These are phyloP conservation scores for Tricholoma saponaceum DNA, from an alignment of 768 basidiomycete species.

Conservation along the genomic window DNA sequence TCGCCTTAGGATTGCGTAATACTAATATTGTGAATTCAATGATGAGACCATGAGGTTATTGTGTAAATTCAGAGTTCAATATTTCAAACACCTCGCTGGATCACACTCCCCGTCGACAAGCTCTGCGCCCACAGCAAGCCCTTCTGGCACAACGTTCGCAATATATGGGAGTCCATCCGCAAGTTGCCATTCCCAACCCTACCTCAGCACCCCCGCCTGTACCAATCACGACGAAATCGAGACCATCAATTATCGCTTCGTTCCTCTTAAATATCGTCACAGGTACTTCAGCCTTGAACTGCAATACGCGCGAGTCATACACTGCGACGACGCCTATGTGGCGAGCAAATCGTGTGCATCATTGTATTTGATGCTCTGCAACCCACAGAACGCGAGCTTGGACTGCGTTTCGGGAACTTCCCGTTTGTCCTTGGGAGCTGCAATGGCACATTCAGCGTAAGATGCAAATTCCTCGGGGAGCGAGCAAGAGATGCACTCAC, in stretches of 20 bases:
- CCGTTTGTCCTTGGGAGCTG: conserved; percentile 20
- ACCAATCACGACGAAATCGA: conserved; percentile 30
- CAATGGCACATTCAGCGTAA: neutral
- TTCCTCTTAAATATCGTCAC: conserved; percentile 42
- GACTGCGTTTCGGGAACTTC: conserved; percentile 43
- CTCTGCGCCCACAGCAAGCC: conserved; percentile 42
- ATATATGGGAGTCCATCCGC: conserved; percentile 61
- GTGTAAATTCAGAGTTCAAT: too few species aligned
- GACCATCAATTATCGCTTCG: conserved; percentile 45
- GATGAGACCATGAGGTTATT: too few species aligned
- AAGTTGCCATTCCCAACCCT: conserved; percentile 44
- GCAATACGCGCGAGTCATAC: conserved; percentile 40
- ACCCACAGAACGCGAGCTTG: conserved; percentile 50
- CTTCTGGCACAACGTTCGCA: conserved; percentile 37
- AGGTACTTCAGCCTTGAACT: neutral
- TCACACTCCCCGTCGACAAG: conserved; percentile 61
- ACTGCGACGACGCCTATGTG: conserved; percentile 61
- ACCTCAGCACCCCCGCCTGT: conserved; percentile 17
- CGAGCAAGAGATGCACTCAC: conserved; percentile 40
- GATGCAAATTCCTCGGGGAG: conserved; percentile 19
- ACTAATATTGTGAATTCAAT: too few species aligned
- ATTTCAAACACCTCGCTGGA: conserved; percentile 42
- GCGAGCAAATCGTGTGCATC: conserved; percentile 41
- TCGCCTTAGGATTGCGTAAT: too few species aligned
- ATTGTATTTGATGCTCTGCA: conserved; percentile 48